These are phyloP conservation scores for Sclerotiophoma versabilis DNA, from an alignment of 2,329 filamentous ascomycete genomes.

Conservation along the genomic window DNA sequence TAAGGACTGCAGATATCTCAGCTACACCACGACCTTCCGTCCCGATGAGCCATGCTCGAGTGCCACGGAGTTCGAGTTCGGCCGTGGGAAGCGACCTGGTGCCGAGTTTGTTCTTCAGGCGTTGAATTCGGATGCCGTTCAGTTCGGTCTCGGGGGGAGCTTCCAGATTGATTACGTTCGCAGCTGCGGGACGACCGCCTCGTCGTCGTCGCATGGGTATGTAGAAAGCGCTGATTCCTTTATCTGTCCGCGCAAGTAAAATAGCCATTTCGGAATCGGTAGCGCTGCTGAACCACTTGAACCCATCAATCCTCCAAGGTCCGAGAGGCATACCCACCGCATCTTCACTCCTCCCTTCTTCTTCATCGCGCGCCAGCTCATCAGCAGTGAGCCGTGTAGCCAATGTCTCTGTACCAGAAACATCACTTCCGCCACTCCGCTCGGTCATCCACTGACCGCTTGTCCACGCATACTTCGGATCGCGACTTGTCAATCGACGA, in stretches of 20 bases:
- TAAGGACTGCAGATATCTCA: constrained; percentile 73
- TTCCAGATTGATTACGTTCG: constrained; percentile 21
- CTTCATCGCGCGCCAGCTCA: constrained; percentile 34
- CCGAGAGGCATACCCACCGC: constrained; percentile 55
- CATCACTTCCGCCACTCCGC: constrained; percentile 71
- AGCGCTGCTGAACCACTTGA: constrained; percentile 76
- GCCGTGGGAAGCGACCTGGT: constrained; percentile 75
- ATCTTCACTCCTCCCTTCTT: constrained; percentile 35
- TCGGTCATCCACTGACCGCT: constrained; percentile 83
- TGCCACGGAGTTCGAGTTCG: constrained; percentile 64
- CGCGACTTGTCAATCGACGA: constrained; percentile 61
- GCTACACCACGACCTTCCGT: constrained; percentile 70
- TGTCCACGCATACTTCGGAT: constrained; percentile 67
- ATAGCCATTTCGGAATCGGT: constrained; percentile 71
- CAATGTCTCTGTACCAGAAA: constrained; percentile 71
- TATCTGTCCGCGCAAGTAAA: constrained; percentile 66
- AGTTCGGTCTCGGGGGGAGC: constrained; percentile 52
- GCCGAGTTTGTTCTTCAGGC: constrained; percentile 76
- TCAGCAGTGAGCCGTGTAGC: constrained; percentile 47
- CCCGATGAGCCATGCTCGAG: constrained; percentile 65
- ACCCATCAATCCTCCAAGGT: constrained; percentile 68
- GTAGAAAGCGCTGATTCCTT: constrained; percentile 67
- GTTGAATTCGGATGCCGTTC: constrained; percentile 72
- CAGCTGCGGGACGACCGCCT: constrained; percentile 2
- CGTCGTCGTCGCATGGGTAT: constrained; percentile 64